These are phyloP conservation scores for Waltiozyma sp. DNA, from an alignment of 1,139 yeast genomes.

Conservation along the genomic window DNA sequence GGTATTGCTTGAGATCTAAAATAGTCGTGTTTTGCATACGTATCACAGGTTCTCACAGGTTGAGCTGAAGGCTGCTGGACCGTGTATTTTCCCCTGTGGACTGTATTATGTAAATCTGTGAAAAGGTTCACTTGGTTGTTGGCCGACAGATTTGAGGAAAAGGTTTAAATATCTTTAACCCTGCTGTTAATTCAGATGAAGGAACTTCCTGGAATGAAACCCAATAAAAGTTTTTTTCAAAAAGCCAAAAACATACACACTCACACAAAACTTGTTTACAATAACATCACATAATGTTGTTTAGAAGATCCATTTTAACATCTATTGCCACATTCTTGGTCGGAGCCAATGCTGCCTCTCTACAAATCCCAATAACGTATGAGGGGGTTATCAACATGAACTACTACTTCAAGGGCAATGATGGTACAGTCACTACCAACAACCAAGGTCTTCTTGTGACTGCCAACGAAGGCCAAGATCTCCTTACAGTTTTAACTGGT, in stretches of 20 bases:
- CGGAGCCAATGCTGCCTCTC: not conserved
- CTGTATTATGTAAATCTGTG: no score
- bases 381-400: slow-evolving; percentile 8
- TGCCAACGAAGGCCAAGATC: slow-evolving; percentile 2
- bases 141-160: not conserved
- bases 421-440: slow-evolving; percentile 5
- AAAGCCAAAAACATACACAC: not conserved
- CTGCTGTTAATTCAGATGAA: not conserved
- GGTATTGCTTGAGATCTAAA: no score
- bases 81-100: not conserved
- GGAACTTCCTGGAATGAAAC: no score
- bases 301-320: not conserved
- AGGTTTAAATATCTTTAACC: not conserved
- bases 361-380: slow-evolving; percentile 8
- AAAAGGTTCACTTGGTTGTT: not conserved
- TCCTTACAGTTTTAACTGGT: slow-evolving; percentile 9
- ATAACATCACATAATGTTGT: not conserved
- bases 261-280: no score
- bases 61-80: not conserved
- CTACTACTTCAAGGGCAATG: slow-evolving; percentile 14
- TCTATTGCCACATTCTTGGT: not conserved
- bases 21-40: not conserved
- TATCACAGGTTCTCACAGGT: not conserved
- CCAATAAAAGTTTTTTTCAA: no score
- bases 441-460: slow-evolving; percentile 9